These are phyloP conservation scores for Monilinia laxa DNA, from an alignment of 2,329 filamentous ascomycete species.

Conservation along the genomic window DNA sequence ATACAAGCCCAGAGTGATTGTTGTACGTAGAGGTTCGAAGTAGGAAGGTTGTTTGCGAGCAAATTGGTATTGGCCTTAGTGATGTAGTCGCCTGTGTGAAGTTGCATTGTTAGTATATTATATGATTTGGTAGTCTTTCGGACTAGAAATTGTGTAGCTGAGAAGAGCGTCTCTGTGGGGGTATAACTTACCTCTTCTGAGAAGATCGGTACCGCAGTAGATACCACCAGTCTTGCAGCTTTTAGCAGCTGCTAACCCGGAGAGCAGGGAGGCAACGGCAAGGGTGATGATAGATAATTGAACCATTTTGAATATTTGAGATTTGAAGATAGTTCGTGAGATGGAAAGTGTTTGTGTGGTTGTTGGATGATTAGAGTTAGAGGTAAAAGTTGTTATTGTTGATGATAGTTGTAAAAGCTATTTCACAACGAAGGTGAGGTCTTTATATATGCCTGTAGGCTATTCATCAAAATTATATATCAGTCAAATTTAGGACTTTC, in stretches of 20 bases:
- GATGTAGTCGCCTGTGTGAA: not conserved
- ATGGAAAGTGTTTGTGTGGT: not conserved
- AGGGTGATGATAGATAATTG: conserved; percentile 7
- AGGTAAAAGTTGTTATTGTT: not conserved
- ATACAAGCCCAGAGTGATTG: conserved; percentile 2
- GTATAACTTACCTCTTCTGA: not conserved
- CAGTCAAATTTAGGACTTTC: not conserved
- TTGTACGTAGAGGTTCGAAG: conserved; percentile 4
- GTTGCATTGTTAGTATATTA: too few species aligned
- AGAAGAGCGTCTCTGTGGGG: too few species aligned
- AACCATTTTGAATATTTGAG: not conserved
- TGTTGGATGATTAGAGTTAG: not conserved
- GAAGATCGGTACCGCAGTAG: conserved; percentile 4
- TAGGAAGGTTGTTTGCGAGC: not conserved
- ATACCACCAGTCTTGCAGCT: not conserved
- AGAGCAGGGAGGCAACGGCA: not conserved
- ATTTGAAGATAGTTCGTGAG: not conserved
- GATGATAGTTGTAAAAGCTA: not conserved
- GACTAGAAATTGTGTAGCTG: too few species aligned
- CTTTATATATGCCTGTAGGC: not conserved
- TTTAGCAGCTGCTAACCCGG: not conserved
- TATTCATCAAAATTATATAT: not conserved
- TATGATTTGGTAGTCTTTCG: too few species aligned
- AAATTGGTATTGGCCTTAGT: not conserved
- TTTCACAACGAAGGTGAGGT: too few species aligned